Evolutionary conservation across 306 rosid species (phyloP).

Genomic region (Trifolium pratense): DNA sequence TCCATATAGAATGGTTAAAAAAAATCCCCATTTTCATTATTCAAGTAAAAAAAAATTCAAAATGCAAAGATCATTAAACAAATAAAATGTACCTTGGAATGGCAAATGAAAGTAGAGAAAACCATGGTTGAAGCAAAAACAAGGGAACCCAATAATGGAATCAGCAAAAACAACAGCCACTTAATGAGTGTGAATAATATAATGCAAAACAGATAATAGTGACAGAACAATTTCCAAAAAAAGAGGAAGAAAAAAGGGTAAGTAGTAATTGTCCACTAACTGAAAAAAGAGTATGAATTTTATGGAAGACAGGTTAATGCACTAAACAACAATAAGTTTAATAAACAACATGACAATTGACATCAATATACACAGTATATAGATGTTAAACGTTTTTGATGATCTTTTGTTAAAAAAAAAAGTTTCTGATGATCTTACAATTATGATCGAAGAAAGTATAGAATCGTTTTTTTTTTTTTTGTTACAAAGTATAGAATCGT

Average conservation of each 20-base stretch:
- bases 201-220: conserved; percentile 11
- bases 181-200: conserved; percentile 43
- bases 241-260: not conserved
- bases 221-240: conserved; percentile 31
- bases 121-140: conserved; percentile 58
- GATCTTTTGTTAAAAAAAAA: no score
- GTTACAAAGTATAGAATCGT: no score
- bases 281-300: conserved; percentile 34
- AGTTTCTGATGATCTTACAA: no score
- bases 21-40: not conserved
- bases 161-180: not conserved
- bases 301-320: conserved; percentile 47
- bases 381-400: no score
- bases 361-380: no score
- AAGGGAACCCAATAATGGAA: not conserved
- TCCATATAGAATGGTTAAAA: not conserved
- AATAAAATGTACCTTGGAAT: conserved; percentile 61
- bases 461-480: no score
- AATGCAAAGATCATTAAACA: conserved; percentile 14
- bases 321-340: conserved; percentile 33
- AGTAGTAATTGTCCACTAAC: conserved; percentile 19
- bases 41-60: conserved; percentile 12
- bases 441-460: no score
- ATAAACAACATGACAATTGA: no score
- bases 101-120: conserved; percentile 53